Conservation (phyloP, 139 green algal species). For the Chlorella sorokiniana region DNA sequence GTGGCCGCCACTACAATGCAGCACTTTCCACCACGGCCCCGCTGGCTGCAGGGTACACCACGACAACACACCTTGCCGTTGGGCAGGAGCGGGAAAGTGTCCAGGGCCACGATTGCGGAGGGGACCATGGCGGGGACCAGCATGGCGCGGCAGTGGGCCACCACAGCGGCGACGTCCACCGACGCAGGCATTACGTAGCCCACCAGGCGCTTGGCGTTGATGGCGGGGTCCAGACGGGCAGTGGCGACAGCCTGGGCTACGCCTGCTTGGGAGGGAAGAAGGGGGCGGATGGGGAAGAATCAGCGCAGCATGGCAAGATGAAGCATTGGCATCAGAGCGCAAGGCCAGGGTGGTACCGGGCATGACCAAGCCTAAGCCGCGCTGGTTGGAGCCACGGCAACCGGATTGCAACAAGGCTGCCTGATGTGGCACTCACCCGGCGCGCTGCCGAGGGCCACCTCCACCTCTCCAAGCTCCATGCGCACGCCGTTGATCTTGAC, state of each 20-base stretch:
- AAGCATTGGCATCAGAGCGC: too few relatives aligned
- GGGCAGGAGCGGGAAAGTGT: constrained; percentile 9
- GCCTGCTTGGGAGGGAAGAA: background rate
- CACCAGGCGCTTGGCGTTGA: constrained; percentile 3
- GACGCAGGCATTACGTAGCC: background rate
- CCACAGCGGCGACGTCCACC: background rate
- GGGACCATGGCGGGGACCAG: constrained; percentile 19
- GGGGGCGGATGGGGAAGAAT: background rate
- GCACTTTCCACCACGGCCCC: background rate
- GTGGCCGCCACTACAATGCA: too few relatives aligned
- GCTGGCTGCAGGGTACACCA: background rate
- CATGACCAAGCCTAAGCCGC: too few relatives aligned
- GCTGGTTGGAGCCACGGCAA: too few relatives aligned
- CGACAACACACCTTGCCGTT: constrained; percentile 1
- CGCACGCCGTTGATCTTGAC: constrained; percentile 66
- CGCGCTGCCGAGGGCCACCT: constrained; percentile 34
- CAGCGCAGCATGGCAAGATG: too few relatives aligned
- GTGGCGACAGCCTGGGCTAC: background rate
- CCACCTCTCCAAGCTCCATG: constrained; percentile 68
- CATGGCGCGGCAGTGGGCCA: background rate
- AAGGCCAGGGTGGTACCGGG: too few relatives aligned
- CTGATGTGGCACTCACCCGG: too few relatives aligned
- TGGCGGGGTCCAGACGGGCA: background rate
- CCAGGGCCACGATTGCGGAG: background rate
- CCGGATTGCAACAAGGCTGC: too few relatives aligned